Conservation (phyloP, 2,329 filamentous ascomycete species). For the Davidsoniella eucalypti region DNA sequence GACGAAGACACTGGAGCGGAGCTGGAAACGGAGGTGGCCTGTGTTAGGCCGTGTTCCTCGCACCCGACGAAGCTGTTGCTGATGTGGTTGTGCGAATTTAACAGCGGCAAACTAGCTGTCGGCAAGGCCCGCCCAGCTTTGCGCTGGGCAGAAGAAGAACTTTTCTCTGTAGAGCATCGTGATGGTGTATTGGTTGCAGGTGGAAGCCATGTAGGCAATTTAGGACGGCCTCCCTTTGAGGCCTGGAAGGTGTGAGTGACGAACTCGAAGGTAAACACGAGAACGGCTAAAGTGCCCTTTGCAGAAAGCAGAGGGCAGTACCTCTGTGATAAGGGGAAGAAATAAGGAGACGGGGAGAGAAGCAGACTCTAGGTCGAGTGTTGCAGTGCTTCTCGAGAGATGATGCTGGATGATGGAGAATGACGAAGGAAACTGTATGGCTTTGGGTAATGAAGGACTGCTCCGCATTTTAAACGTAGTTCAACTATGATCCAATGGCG, state of each 20-base stretch:
- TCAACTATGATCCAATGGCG: too few relatives aligned
- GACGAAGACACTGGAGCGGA: not conserved
- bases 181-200: not conserved
- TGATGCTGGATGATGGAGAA: slow-evolving; percentile 8
- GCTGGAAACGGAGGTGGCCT: slow-evolving; percentile 2
- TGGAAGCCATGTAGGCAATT: slow-evolving; percentile 7
- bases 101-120: not conserved
- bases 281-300: slow-evolving; percentile 8
- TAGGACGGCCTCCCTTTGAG: slow-evolving; percentile 10
- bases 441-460: too few relatives aligned
- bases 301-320: slow-evolving; percentile 9
- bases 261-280: slow-evolving; percentile 11
- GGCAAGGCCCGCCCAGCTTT: not conserved
- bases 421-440: not conserved
- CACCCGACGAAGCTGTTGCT: not conserved
- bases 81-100: not conserved
- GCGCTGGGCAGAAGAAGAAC: slow-evolving; percentile 5
- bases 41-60: not conserved
- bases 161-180: not conserved
- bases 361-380: not conserved
- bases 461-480: too few relatives aligned
- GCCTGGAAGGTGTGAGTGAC: slow-evolving; percentile 2
- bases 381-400: slow-evolving; percentile 2
- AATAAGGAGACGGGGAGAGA: not conserved
- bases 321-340: slow-evolving; percentile 4